These are phyloP conservation scores for Neodidymelliopsis sp. DNA, from an alignment of 2,329 filamentous ascomycete genomes.

Conservation along the genomic window DNA sequence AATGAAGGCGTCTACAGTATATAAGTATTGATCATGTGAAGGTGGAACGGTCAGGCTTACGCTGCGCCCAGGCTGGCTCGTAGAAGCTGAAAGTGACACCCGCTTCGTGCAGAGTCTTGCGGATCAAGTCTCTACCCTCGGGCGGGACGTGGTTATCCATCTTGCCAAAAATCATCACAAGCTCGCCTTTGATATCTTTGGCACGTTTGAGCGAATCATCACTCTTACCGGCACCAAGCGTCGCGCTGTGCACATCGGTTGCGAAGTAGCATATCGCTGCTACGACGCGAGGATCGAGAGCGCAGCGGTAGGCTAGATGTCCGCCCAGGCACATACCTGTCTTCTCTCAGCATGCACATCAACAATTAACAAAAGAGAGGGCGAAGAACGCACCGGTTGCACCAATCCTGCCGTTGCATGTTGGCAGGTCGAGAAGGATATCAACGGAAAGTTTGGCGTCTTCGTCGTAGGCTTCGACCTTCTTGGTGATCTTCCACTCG, in stretches of 20 bases:
- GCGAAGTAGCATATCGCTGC: constrained; percentile 89
- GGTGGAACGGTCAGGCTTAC: constrained; percentile 51
- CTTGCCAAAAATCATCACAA: constrained; percentile 91
- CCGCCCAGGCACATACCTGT: constrained; percentile 85
- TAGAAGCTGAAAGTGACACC: constrained; percentile 81
- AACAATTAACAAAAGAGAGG: constrained; percentile 55
- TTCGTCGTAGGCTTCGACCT: constrained; percentile 81
- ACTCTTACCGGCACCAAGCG: constrained; percentile 72
- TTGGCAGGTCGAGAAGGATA: constrained; percentile 50
- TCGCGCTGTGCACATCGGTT: constrained; percentile 84
- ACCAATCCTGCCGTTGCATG: constrained; percentile 74
- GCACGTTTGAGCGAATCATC: constrained; percentile 70
- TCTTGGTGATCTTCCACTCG: constrained; percentile 84
- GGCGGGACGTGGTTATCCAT: constrained; percentile 90
- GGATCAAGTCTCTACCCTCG: constrained; percentile 81
- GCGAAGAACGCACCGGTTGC: constrained; percentile 35
- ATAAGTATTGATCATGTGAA: neutral
- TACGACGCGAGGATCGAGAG: constrained; percentile 77
- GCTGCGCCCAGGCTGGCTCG: constrained; percentile 92
- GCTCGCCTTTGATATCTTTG: constrained; percentile 75
- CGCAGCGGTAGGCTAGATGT: constrained; percentile 78
- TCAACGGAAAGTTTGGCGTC: constrained; percentile 56
- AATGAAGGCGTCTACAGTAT: constrained; percentile 77
- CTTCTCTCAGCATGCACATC: constrained; percentile 37
- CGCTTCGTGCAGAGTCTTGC: constrained; percentile 79